Conservation (phyloP, 1,284 basidiomycete genomes). For the Pseudozyma sp. region DNA sequence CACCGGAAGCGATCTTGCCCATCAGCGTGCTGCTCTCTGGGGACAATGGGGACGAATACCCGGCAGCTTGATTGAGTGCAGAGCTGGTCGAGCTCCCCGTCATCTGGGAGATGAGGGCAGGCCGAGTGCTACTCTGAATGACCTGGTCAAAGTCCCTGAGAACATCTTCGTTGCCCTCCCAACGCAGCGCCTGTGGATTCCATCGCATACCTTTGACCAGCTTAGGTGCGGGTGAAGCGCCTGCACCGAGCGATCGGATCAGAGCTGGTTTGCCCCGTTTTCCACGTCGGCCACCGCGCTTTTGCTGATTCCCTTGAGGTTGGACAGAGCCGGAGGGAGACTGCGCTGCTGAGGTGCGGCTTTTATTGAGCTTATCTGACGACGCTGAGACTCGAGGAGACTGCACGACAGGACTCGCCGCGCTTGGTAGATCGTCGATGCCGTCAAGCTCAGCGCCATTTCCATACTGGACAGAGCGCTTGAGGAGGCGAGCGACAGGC, state of each 20-base stretch:
- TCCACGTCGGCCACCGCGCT: constrained; percentile 70
- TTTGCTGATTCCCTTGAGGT: constrained; percentile 10
- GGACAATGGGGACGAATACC: constrained; percentile 30
- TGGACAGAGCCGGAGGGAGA: not conserved
- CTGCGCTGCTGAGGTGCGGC: constrained; percentile 2
- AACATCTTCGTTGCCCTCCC: constrained; percentile 95
- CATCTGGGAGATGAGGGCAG: constrained; percentile 79
- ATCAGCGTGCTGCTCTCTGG: constrained; percentile 39
- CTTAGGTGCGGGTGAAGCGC: constrained; percentile 33
- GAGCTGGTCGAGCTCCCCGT: constrained; percentile 47
- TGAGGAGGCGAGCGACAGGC: constrained; percentile 75
- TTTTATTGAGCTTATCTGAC: constrained; percentile 72
- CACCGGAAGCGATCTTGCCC: constrained; percentile 60
- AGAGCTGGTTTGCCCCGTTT: constrained; percentile 43
- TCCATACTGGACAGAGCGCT: constrained; percentile 83
- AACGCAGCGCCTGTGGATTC: constrained; percentile 86
- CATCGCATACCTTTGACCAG: constrained; percentile 84
- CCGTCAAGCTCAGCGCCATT: constrained; percentile 92
- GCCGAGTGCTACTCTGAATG: constrained; percentile 84
- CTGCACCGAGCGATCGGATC: constrained; percentile 53
- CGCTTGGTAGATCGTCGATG: constrained; percentile 86
- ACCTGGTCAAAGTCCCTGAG: constrained; percentile 88
- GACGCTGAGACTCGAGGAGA: constrained; percentile 13
- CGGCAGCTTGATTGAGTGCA: constrained; percentile 23
- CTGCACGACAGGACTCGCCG: constrained; percentile 69